Evolutionary conservation across 1,139 yeast genomes (phyloP).

Genomic region (Yamadazyma sp.): DNA sequence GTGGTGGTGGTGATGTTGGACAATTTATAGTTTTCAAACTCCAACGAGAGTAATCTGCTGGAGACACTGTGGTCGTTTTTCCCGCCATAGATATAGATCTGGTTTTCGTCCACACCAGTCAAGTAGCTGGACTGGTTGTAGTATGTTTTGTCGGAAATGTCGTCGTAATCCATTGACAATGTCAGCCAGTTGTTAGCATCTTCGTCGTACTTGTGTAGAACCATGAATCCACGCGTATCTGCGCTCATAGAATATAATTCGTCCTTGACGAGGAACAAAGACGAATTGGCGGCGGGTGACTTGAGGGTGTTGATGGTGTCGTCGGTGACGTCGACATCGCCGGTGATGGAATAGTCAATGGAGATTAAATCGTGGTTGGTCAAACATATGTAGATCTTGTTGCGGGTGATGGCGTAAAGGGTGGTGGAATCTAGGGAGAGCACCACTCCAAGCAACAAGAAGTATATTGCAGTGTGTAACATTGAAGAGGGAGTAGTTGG

Average conservation of each 20-base stretch:
- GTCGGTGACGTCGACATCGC: slow-evolving; percentile 15
- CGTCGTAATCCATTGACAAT: slow-evolving; percentile 21
- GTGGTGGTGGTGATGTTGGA: slow-evolving; percentile 43
- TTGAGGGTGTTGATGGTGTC: slow-evolving; percentile 19
- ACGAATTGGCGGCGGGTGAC: slow-evolving; percentile 34
- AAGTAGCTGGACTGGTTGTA: slow-evolving; percentile 33
- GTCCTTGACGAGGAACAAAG: slow-evolving; percentile 31
- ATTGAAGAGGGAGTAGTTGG: neutral
- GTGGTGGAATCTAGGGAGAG: slow-evolving; percentile 25
- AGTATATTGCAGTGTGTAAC: slow-evolving; percentile 1
- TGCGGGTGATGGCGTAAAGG: slow-evolving; percentile 35
- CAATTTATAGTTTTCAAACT: slow-evolving; percentile 21
- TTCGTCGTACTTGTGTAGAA: slow-evolving; percentile 24
- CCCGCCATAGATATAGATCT: slow-evolving; percentile 44
- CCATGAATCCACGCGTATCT: slow-evolving; percentile 18
- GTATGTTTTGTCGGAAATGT: slow-evolving; percentile 28
- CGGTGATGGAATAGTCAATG: slow-evolving; percentile 36
- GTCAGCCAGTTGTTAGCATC: slow-evolving; percentile 24
- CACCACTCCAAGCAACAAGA: slow-evolving; percentile 1
- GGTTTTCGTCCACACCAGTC: slow-evolving; percentile 24
- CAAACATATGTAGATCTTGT: slow-evolving; percentile 36
- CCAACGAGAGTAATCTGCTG: slow-evolving; percentile 37
- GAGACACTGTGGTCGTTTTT: slow-evolving; percentile 22
- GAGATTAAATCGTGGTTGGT: slow-evolving; percentile 36
- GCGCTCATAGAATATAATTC: slow-evolving; percentile 32